Evolutionary conservation across 2,329 filamentous ascomycete species (phyloP).

Genomic region (Colletotrichum aenigma): DNA sequence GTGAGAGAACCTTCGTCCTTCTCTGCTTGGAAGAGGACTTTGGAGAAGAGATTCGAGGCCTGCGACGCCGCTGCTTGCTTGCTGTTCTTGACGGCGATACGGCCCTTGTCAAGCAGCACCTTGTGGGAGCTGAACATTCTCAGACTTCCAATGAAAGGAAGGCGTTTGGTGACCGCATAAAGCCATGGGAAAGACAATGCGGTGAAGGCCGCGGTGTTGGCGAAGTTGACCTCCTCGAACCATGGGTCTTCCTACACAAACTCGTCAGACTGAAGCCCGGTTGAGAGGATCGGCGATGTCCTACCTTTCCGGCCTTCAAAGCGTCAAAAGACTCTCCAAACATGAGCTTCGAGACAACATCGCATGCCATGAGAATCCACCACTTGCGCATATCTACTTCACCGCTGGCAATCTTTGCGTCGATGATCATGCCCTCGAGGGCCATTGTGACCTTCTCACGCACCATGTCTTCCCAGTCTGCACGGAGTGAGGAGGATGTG

Average conservation of each 20-base stretch:
- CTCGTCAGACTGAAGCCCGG: background rate
- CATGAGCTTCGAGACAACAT: slow-evolving; percentile 55
- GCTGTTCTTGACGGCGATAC: background rate
- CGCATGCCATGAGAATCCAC: slow-evolving; percentile 58
- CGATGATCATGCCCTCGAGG: slow-evolving; percentile 46
- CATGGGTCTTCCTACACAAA: background rate
- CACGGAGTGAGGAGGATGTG: slow-evolving; percentile 38
- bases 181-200: background rate
- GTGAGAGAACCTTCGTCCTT: background rate
- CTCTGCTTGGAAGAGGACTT: background rate
- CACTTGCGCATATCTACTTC: slow-evolving; percentile 55
- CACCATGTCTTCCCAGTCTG: slow-evolving; percentile 33
- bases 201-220: background rate
- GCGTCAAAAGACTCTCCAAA: slow-evolving; percentile 60
- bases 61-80: background rate
- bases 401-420: slow-evolving; percentile 37
- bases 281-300: background rate
- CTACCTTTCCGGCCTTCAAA: slow-evolving; percentile 53
- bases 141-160: background rate
- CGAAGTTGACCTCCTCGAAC: background rate
- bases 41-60: background rate
- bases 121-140: background rate
- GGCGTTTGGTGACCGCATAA: background rate
- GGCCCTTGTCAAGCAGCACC: background rate
- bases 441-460: slow-evolving; percentile 39